phyloP scores from a whole-genome alignment of 108 stramenopile species.

The Pseudonitzschia multiseries region DNA sequence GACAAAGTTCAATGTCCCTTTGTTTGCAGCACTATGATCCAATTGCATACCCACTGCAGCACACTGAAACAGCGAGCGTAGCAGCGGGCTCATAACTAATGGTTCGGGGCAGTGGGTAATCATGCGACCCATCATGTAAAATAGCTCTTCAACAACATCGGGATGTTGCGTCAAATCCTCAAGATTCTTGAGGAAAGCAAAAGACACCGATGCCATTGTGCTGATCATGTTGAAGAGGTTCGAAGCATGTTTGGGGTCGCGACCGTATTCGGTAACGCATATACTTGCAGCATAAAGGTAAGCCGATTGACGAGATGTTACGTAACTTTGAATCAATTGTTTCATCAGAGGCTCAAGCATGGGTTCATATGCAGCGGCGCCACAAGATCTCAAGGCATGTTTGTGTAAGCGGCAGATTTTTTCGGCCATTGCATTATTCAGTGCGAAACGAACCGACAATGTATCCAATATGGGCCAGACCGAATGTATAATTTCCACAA shows the following conservation, averaged over 20 bases:
- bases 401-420: conserved; percentile 95
- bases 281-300: conserved; percentile 90
- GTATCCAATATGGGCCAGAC: conserved; percentile 83
- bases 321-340: conserved; percentile 71
- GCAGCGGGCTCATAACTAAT: conserved; percentile 60
- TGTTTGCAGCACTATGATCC: conserved; percentile 85
- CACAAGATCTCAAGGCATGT: conserved; percentile 83
- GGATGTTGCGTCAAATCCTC: conserved; percentile 87
- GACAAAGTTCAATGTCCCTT: conserved; percentile 82
- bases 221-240: conserved; percentile 74
- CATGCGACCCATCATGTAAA: conserved; percentile 89
- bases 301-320: conserved; percentile 68
- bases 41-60: conserved; percentile 79
- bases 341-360: conserved; percentile 75
- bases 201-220: conserved; percentile 60
- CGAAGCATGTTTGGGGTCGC: conserved; percentile 41
- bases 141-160: conserved; percentile 96
- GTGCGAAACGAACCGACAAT: conserved; percentile 61
- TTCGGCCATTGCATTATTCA: conserved; percentile 73
- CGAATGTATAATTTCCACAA: conserved; percentile 75
- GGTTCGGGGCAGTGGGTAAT: conserved; percentile 77
- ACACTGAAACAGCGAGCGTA: conserved; percentile 72
- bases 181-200: conserved; percentile 51
- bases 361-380: conserved; percentile 73
- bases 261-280: conserved; percentile 84